phyloP scores from a whole-genome alignment of 306 rosid species.

The Hippophae gyantsensis region DNA sequence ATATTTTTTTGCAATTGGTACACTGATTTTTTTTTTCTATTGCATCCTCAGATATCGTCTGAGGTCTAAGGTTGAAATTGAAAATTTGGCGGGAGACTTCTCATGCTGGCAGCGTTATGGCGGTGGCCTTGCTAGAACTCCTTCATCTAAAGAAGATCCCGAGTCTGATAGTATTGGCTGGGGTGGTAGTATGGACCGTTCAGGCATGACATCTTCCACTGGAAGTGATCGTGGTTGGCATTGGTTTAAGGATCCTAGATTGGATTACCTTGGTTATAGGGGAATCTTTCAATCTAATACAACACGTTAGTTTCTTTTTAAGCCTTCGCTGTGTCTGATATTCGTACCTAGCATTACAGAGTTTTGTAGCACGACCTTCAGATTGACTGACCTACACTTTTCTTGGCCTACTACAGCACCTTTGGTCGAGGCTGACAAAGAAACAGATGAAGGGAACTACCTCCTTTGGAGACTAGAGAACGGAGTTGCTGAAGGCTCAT shows the following conservation, averaged over 20 bases:
- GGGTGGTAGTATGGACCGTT: conserved; percentile 56
- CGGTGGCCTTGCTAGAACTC: conserved; percentile 28
- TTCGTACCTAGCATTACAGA: conserved; percentile 7
- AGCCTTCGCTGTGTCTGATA: conserved; percentile 18
- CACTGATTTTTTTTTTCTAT: background rate
- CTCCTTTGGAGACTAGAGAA: conserved; percentile 60
- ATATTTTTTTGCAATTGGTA: background rate
- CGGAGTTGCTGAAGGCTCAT: conserved; percentile 90
- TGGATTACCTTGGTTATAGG: conserved; percentile 74
- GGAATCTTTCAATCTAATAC: conserved; percentile 73
- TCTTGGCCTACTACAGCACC: conserved; percentile 55
- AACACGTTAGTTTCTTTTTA: conserved; percentile 44
- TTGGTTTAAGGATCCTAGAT: conserved; percentile 89
- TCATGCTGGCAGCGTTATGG: conserved; percentile 88
- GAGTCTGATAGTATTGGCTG: conserved; percentile 81
- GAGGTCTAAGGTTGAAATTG: conserved; percentile 96
- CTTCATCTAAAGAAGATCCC: conserved; percentile 52
- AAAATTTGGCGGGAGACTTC: conserved; percentile 51
- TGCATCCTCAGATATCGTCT: conserved; percentile 52
- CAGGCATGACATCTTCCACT: conserved; percentile 49
- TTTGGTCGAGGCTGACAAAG: conserved; percentile 63
- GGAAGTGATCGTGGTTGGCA: conserved; percentile 63
- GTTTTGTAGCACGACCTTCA: background rate
- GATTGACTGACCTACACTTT: background rate
- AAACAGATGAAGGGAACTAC: conserved; percentile 71